Conservation (phyloP, 306 rosid genomes). For the Quercus rubra region DNA sequence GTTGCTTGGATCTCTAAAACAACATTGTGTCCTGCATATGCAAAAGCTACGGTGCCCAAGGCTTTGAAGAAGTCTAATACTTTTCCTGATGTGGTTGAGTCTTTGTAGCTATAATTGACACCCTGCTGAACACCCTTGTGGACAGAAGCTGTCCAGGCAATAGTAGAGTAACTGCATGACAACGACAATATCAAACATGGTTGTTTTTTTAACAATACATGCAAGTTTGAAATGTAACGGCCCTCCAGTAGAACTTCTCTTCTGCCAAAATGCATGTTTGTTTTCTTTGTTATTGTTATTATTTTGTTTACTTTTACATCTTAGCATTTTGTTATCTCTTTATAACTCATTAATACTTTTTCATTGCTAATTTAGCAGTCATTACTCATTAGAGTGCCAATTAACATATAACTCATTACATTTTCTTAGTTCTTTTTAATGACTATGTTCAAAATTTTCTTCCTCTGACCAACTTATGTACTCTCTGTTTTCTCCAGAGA, state of each 20-base stretch:
- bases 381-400: not conserved
- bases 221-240: no score
- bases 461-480: no score
- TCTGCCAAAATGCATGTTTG: no score
- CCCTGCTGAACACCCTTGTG: conserved; percentile 52
- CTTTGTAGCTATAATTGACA: conserved; percentile 38
- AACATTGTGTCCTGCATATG: conserved; percentile 79
- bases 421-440: not conserved
- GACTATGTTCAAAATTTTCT: no score
- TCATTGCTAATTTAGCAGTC: no score
- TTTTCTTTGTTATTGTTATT: no score
- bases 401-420: not conserved
- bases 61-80: conserved; percentile 56
- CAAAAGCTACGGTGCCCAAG: conserved; percentile 66
- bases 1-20: conserved; percentile 86
- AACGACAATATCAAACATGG: not conserved
- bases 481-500: not conserved
- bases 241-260: no score
- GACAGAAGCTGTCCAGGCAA: conserved; percentile 59
- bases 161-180: conserved; percentile 64
- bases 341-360: no score
- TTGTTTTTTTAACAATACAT: not conserved
- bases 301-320: not conserved
- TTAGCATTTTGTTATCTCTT: not conserved
- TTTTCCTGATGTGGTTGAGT: conserved; percentile 27